Base-by-base conservation (phyloP, 192 early-diverging fungal species). In the Spizellomyces punctatus region DNA sequence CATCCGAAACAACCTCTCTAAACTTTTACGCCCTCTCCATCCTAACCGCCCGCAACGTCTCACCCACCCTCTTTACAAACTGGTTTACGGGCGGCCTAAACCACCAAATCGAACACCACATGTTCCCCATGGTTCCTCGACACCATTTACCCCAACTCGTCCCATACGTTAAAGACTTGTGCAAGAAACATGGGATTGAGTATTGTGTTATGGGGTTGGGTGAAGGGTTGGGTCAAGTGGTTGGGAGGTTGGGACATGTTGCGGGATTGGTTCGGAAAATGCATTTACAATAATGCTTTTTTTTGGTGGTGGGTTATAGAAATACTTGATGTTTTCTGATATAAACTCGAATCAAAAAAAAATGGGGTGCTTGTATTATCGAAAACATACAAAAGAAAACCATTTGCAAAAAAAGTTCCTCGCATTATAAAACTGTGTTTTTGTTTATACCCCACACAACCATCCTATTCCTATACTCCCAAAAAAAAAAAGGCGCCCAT, bases 81-180 rank as follows among this genome's bases (percentile, higher is more conserved):
- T 94, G 93, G 93, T 93, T 94, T 79, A 89, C 85, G 9, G 91
- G 91, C 46, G 91, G 91, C 58, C 80, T 92, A 62, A 93, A 93
- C 85, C 91, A 83, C 82, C 93, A 94, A 74, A 92, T 94, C 66
- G 91, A 94, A 78, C 93, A 94, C 82, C 93, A 94, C 74, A 85
- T 92, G 74, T 94, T 94, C 86, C 91, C 93, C 8, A 85, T 79
- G 46, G 84, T 94, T 66, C 92, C 92, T 10, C 86, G 92, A 45
- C 90, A 94, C 77, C 82, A 83, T 75, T 85, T 91, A 66, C 70
- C 73, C 55, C 82, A 87, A 74, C 78, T 89, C 19, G 82, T 87
- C 63, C 86, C 84, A n/a, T 79, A 83, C 43, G 83, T 94, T n/a
- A 78, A 83, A 65, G 55, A 71, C 5, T 66, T 94, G 5, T 91